Conservation (phyloP, 805 yeast genomes). For the Candida pseudoglaebosa region DNA sequence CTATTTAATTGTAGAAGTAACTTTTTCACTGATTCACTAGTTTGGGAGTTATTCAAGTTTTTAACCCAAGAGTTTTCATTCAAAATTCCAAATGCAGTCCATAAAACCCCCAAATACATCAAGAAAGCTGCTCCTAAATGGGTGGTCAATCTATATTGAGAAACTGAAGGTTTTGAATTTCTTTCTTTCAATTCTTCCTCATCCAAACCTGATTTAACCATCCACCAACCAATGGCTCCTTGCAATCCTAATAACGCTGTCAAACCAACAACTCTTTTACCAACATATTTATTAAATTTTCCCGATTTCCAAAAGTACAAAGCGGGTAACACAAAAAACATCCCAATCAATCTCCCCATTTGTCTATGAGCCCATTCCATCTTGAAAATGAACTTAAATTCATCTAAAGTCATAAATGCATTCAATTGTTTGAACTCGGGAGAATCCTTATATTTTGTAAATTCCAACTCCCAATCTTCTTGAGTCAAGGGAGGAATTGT, state of each 20-base stretch:
- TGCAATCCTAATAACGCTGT: conserved; percentile 82
- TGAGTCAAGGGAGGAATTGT: conserved; percentile 81
- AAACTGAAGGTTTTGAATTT: conserved; percentile 93
- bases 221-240: conserved; percentile 99
- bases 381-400: conserved; percentile 87
- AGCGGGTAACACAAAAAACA: conserved; percentile 80
- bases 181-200: conserved; percentile 72
- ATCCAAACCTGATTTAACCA: conserved; percentile 94
- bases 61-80: conserved; percentile 67
- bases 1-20: conserved; percentile 57
- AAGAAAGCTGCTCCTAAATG: conserved; percentile 92
- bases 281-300: conserved; percentile 63
- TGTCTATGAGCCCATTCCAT: conserved; percentile 98
- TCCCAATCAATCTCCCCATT: conserved; percentile 88
- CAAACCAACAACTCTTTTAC: conserved; percentile 64
- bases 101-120: conserved; percentile 82
- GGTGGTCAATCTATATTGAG: conserved; percentile 90
- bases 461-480: conserved; percentile 82
- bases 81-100: conserved; percentile 83
- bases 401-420: conserved; percentile 84
- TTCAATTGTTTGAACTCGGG: conserved; percentile 92
- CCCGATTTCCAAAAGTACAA: conserved; percentile 68
- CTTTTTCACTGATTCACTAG: conserved; percentile 55
- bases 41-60: conserved; percentile 14
- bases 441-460: conserved; percentile 70